Base-by-base conservation (phyloP, 805 yeast species). In the Torulaspora gathmanii region DNA sequence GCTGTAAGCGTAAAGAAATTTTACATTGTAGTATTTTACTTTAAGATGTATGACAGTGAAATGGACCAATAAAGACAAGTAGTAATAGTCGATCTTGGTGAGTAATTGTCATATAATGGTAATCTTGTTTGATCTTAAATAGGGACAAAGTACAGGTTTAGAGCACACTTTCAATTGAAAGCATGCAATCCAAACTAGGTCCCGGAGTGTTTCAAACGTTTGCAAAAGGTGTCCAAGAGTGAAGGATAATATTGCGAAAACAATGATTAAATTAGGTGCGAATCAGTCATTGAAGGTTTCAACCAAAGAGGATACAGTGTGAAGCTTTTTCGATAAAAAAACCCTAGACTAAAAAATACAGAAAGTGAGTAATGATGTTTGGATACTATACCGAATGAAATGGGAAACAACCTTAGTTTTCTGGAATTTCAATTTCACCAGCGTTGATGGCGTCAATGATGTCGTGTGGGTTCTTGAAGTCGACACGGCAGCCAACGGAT, bases 401-500 rank as follows among this genome's bases (percentile, higher is more conserved):
- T 43, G 39, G 50, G 50, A 44, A 49, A 47, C 52, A 52, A 49
- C 49, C 56, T 64, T 63, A 64, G 63, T 56, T 61, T 55, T 54
- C 65, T 60, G 68, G 67, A 60, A 70, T 72, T 62, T 91, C 98
- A 71, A 93, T 83, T 77, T 89, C 96, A 77, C 99, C 99, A 75
- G 84, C 91, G 80, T 91, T 82, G 74, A 93, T 93, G 74, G 91
- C 96, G 65, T 90, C 99, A 70, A 93, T 91, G 79, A 91, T 84
- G 76, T 86, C 97, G 74, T 93, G 98, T 65, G 99, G 96, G 83
- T 91, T 91, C 83, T 93, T 91, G 79, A 90, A 95, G 77, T 89
- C 91, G 71, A 93, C 97, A 79, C 97, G 90, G 80, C 96, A 90
- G 69, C 99, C 99, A 70, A 93, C 95, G 59, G 97, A 90, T 80